Evolutionary conservation across 1,284 basidiomycete species (phyloP).

Genomic region (Cerioporus squamosus): DNA sequence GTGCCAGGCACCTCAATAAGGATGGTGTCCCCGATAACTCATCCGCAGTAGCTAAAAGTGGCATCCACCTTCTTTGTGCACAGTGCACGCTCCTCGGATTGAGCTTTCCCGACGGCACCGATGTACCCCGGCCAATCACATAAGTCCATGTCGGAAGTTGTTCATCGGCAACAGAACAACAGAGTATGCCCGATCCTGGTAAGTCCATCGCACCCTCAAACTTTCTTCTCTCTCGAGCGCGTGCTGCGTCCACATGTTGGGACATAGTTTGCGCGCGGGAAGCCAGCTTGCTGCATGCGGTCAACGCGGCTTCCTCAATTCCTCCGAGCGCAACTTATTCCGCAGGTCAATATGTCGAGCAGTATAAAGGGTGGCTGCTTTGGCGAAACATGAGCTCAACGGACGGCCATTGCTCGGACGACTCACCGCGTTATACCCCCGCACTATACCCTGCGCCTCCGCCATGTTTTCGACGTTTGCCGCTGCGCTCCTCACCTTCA

Average conservation of each 20-base stretch:
- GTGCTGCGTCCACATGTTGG: conserved; percentile 9
- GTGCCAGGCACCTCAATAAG: not conserved
- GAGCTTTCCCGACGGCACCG: not conserved
- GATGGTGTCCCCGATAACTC: not conserved
- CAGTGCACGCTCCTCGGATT: not conserved
- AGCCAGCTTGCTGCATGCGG: conserved; percentile 4
- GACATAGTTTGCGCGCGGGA: not conserved
- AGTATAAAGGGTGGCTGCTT: conserved; percentile 11
- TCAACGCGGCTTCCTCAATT: not conserved
- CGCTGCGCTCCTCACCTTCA: conserved; percentile 7
- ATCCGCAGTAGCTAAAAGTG: not conserved
- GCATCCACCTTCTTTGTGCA: not conserved
- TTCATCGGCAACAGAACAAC: not conserved
- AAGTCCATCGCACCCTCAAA: conserved; percentile 4
- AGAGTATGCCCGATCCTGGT: not conserved
- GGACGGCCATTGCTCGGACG: not conserved
- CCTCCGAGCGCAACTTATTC: not conserved
- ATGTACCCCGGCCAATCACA: not conserved
- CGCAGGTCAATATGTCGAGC: not conserved
- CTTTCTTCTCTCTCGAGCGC: not conserved
- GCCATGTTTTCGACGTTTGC: conserved; percentile 8
- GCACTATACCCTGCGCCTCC: not conserved
- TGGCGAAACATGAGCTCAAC: not conserved
- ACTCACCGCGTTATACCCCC: not conserved
- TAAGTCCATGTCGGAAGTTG: not conserved